These are phyloP conservation scores for Heliosperma pusillum DNA, from an alignment of 148 eudicot species.

Conservation along the genomic window DNA sequence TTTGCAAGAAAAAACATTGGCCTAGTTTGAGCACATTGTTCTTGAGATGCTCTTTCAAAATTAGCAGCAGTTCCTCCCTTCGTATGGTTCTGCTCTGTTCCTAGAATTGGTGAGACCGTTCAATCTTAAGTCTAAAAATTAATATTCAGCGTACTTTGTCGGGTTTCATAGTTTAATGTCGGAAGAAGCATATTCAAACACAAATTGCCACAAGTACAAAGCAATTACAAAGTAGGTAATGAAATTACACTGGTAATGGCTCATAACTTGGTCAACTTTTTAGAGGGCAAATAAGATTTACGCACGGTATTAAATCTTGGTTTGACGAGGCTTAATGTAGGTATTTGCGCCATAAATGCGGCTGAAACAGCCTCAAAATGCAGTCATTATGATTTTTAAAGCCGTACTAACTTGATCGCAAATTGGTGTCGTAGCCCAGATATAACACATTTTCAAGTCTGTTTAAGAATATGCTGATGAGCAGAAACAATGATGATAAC, in stretches of 20 bases:
- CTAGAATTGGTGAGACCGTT: slow-evolving; percentile 36
- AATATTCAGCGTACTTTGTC: neutral
- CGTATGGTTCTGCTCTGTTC: slow-evolving; percentile 43
- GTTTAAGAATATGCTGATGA: too few relatives aligned
- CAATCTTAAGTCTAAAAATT: neutral
- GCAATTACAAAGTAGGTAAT: slow-evolving; percentile 1
- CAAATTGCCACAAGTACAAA: neutral
- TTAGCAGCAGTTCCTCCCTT: slow-evolving; percentile 38
- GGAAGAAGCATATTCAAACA: slow-evolving; percentile 7
- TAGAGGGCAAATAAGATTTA: neutral
- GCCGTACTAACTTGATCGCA: too few relatives aligned
- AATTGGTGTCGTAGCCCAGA: too few relatives aligned
- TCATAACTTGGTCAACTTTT: too few relatives aligned
- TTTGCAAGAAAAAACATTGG: slow-evolving; percentile 55
- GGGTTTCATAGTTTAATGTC: neutral
- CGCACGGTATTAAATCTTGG: too few relatives aligned
- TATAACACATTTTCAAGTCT: too few relatives aligned
- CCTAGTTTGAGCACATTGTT: slow-evolving; percentile 54
- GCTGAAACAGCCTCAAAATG: too few relatives aligned
- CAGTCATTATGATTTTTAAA: too few relatives aligned
- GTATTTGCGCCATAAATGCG: too few relatives aligned
- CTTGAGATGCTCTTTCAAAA: slow-evolving; percentile 67
- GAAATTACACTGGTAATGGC: too few relatives aligned
- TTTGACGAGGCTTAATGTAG: too few relatives aligned
- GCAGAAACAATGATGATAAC: too few relatives aligned